Base-by-base conservation (phyloP, 1,284 basidiomycete genomes). In the Caloboletus inedulis region DNA sequence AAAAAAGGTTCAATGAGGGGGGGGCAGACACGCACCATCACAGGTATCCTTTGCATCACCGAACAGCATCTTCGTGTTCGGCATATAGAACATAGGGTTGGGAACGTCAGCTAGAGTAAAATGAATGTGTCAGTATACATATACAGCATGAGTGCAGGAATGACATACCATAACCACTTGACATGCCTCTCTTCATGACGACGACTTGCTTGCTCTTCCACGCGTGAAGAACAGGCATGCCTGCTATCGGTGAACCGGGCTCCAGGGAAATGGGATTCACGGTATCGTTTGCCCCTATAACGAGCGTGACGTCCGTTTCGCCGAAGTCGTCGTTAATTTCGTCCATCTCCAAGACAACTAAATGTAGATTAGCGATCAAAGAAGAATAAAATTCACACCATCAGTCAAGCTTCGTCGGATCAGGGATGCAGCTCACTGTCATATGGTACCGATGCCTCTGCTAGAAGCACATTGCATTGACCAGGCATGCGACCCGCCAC, bases 181-280 rank as follows among this genome's bases (percentile, higher is more conserved):
- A 82, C 80, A 93, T 85, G 44, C 90, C 89, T 57, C 90, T 80
- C 72, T 93, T 93, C 90, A 93, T 93, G 31, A 93, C 89, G 47
- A 93, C 78, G 36, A 91, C 89, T 63, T 91, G 86, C 69, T 92
- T 92, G 68, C 87, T 88, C 81, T 92, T 91, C 91, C 90, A 93
- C 7, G 87, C 90, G 59, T 91, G 87, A 54, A 93, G 75, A 21
- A 93, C 90, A 10, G 90, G 89, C 90, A 93, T 93, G 37, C 91
- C 90, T 14, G 90, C 90, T 58, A 93, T 93, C 10, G 89, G 76
- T 53, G 87, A 90, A 39, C 88, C 89, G 6, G 87, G 79, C 69
- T 93, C 89, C n/a, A 93, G 76, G 19, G 90, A 88, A 57, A 93
- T 91, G 10, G 90, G 90, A 68, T 93, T 93, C 49, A 92, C 89